These are phyloP conservation scores for Camellia lanceoleosa DNA, from an alignment of 148 eudicot species.

Conservation along the genomic window DNA sequence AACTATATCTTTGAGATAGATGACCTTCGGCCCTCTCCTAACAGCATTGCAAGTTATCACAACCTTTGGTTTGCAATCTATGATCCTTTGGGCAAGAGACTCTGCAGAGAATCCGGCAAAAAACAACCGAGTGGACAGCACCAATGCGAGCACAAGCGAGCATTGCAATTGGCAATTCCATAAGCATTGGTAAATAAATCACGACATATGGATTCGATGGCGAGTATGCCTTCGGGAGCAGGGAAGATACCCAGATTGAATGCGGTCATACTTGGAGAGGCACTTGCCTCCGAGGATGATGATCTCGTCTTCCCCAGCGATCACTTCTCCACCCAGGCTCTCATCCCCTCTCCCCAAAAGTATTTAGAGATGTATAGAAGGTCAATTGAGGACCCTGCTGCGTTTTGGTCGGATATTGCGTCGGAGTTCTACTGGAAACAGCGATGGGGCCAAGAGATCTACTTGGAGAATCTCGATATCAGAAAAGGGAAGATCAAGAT, in stretches of 20 bases:
- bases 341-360: constrained; percentile 56
- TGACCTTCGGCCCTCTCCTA: constrained; percentile 77
- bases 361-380: constrained; percentile 89
- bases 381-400: constrained; percentile 91
- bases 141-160: constrained; percentile 99
- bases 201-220: constrained; percentile 69
- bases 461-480: constrained; percentile 72
- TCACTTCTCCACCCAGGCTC: constrained; percentile 61
- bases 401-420: constrained; percentile 93
- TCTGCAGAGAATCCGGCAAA: constrained; percentile 99
- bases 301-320: constrained; percentile 61
- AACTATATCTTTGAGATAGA: constrained; percentile 80
- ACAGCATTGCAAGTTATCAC: constrained; percentile 98
- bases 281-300: constrained; percentile 87
- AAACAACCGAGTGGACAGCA: constrained; percentile 99
- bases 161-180: constrained; percentile 97
- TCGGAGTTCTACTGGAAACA: constrained; percentile 82
- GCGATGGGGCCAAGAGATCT: constrained; percentile 62
- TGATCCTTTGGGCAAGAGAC: constrained; percentile 84
- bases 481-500: constrained; percentile 66
- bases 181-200: constrained; percentile 94
- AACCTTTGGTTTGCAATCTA: constrained; percentile 93
- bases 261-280: constrained; percentile 72
- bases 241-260: constrained; percentile 57
- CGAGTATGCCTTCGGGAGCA: constrained; percentile 50